Conservation (phyloP, 306 rosid species). For the Pyrus bretschneideri region DNA sequence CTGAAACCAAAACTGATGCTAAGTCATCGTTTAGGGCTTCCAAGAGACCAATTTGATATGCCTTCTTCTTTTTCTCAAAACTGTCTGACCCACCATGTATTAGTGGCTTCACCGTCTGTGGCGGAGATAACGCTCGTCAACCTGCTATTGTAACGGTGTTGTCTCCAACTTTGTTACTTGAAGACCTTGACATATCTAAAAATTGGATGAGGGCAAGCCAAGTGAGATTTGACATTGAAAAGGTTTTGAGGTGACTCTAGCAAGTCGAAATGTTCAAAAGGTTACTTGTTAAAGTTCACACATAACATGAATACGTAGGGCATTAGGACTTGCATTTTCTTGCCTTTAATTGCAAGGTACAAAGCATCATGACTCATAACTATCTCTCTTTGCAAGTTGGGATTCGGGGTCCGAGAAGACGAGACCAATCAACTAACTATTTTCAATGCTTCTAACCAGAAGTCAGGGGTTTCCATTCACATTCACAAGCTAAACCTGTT, state of each 20-base stretch:
- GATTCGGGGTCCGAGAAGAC: not conserved
- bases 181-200: not conserved
- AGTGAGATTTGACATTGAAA: not conserved
- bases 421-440: not conserved
- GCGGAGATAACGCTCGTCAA: too few species aligned
- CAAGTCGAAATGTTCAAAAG: too few species aligned
- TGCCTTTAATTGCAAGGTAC: not conserved
- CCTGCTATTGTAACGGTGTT: not conserved
- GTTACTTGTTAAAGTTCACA: too few species aligned
- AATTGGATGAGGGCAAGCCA: not conserved
- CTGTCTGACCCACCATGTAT: too few species aligned
- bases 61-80: too few species aligned
- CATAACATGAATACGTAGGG: not conserved
- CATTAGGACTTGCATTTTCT: not conserved
- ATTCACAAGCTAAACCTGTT: not conserved
- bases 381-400: not conserved
- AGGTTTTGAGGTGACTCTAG: too few species aligned
- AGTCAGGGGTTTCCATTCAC: not conserved
- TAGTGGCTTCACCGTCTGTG: too few species aligned
- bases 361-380: not conserved
- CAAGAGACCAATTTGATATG: not conserved
- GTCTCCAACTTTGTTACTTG: fast-evolving
- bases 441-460: not conserved
- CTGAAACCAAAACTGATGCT: not conserved
- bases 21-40: not conserved